Base-by-base conservation (phyloP, 768 basidiomycete species). In the Suillus subalutaceus region DNA sequence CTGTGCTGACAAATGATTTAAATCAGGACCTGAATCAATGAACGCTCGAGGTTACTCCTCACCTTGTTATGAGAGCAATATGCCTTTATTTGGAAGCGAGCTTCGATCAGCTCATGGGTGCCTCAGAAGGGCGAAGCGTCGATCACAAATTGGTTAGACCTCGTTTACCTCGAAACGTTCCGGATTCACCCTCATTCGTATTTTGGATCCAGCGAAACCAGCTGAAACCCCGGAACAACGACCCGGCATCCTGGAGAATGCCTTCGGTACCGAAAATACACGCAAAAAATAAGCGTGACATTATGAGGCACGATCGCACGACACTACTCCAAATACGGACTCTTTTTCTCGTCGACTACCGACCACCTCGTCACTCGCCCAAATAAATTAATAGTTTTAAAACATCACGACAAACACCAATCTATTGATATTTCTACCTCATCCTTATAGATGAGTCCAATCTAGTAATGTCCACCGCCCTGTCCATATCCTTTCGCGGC, bases 401-500 rank as follows among this genome's bases (percentile, higher is more conserved):
- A 48, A 6, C 50, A 52, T 52, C 50, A 30, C 48, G 6, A 50
- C 48, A 30, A 52, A 53, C 52, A 53, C 53, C 32, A 30, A 4
- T 56, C 55, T 20, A 35, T 35, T 56, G 35, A 56, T 32, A 56
- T 20, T 6, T 5, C 18, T 32, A 53, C 3, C 52, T 5, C 4
- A 32, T 10, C 53, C 53, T 32, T 10, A 55, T 55, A 55, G 8
- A 53, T 16, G 26, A 26, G 23, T 55, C 8, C 30, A 48, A 18
- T 55, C 53, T 55, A 55, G 18, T 67, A 66, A 66, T 63, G 69
- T 62, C 59, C 60, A 32, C 37, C 65, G 67, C 72, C 79, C 60
- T 79, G 73, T 68, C 81, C 81, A 66, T 80, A 72, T 26, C 79
- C 81, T 66, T 78, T 78, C 20, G 73, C 78, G 30, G 83, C 85